Evolutionary conservation across 305 asterid species (phyloP), one percentile per base, ranked within the genome.

Genomic region (Fraxinus sp.): DNA sequence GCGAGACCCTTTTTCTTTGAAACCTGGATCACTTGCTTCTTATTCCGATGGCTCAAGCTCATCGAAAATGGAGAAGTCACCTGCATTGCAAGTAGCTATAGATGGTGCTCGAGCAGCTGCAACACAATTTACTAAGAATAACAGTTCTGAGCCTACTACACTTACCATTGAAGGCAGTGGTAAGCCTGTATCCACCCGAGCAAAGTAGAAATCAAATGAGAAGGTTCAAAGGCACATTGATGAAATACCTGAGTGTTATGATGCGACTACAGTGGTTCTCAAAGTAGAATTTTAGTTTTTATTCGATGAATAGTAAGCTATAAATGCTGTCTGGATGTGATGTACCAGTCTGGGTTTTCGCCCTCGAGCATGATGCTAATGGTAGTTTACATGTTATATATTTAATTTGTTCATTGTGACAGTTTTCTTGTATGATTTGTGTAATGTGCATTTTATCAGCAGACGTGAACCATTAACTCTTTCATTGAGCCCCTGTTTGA

Each of bases 91-190:
- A 46, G 93, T 93, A 75, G 98, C 97, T 0, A 91, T 93, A 74
- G 93, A 93, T 14, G 97, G 95, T 32, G 98, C 98, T 3, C 90
- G 90, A 80, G 94, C 91, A 4, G 98, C 97, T 32, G 97, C 98
- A 28, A 90, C 93, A 2, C 98, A 93, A 72, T 95, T 90, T 83
- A 86, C 93, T 0, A 95, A 87, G 87, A 84, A 70, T 28, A 81
- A 74, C 46, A 71, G 37, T 28, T 41, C 82, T 20, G 85, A 70
- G 49, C 78, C 80, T 28, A 62, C 76, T 14, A 76, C 35, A 33
- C 64, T 2, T 30, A 36, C 76, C 30, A 24, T n/a, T 7, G 87
- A 80, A 77, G 86, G 73, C n/a, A 72, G 18, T 13, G 72, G 66
- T 79, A 59, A 79, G 78, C 85, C 87, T 13, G 72, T 84, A 18